Evolutionary conservation across 2,329 filamentous ascomycete genomes (phyloP).

Genomic region (Ophiostoma perfectum): DNA sequence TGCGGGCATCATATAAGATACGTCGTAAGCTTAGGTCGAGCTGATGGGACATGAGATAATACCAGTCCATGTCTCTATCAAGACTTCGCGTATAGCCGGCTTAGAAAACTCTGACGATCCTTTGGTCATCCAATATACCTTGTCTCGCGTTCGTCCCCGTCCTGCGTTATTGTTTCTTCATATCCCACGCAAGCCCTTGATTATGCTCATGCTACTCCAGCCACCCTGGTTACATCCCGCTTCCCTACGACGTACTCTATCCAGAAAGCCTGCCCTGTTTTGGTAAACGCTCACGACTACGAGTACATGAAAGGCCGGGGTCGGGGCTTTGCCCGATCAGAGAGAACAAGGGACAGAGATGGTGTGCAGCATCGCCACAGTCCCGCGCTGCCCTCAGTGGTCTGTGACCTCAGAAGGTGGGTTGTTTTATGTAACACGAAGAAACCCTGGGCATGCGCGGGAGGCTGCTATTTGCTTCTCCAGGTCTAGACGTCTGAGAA

Average conservation of each 20-base stretch:
- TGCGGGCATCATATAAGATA: neutral
- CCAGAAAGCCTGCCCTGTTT: too few species aligned
- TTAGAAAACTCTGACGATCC: slow-evolving; percentile 1
- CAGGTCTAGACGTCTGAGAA: neutral
- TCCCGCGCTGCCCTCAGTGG: too few species aligned
- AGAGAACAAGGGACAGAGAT: too few species aligned
- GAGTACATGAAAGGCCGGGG: too few species aligned
- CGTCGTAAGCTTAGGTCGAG: neutral
- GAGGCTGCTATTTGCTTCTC: neutral
- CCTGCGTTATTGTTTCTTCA: neutral
- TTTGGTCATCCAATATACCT: neutral
- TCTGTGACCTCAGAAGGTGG: neutral
- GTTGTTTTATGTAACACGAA: neutral
- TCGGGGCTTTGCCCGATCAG: too few species aligned
- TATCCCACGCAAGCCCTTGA: neutral
- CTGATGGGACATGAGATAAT: neutral
- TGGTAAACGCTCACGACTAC: too few species aligned
- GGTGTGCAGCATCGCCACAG: too few species aligned
- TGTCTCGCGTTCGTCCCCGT: neutral
- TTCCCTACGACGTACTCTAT: too few species aligned
- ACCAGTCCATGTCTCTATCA: neutral
- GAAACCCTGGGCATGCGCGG: neutral
- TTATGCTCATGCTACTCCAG: neutral
- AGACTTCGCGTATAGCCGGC: neutral
- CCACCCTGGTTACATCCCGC: neutral